Evolutionary conservation across 306 rosid genomes (phyloP).

Genomic region (Cicer cuneatum): DNA sequence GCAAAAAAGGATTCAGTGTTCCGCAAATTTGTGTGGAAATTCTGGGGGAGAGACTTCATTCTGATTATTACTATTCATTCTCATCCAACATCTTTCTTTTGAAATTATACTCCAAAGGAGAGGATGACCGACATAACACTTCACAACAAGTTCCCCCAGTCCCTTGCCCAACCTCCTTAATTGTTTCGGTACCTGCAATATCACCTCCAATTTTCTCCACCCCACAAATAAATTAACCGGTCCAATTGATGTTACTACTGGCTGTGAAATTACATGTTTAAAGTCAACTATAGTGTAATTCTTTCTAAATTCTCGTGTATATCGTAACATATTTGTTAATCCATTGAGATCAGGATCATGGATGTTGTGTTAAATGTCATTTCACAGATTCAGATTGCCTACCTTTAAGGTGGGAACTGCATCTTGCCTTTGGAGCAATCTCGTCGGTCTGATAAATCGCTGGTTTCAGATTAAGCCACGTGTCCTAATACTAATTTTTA

Average conservation of each 20-base stretch:
- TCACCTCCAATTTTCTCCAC: constrained; percentile 19
- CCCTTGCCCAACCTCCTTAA: too few relatives aligned
- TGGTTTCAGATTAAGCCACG: too few relatives aligned
- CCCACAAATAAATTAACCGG: not conserved
- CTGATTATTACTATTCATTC: not conserved
- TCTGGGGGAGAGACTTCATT: constrained; percentile 12
- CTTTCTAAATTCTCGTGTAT: too few relatives aligned
- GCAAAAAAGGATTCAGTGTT: constrained; percentile 28
- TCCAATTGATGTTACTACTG: constrained; percentile 20
- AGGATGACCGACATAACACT: constrained; percentile 17
- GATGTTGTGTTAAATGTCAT: not conserved
- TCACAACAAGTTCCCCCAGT: too few relatives aligned
- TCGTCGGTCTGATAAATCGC: too few relatives aligned
- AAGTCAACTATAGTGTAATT: not conserved
- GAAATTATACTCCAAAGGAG: not conserved
- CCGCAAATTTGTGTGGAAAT: not conserved
- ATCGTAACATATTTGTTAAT: too few relatives aligned
- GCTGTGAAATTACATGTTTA: not conserved
- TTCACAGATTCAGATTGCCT: not conserved
- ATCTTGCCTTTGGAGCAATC: too few relatives aligned
- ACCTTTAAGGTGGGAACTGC: too few relatives aligned
- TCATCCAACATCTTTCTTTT: not conserved
- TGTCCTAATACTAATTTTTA: too few relatives aligned
- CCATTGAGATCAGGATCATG: not conserved
- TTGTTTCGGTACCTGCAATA: too few relatives aligned